Evolutionary conservation across 192 early-diverging fungal genomes (phyloP), one percentile per base, ranked within the genome.

Genomic region (Powellomyces hirtus): DNA sequence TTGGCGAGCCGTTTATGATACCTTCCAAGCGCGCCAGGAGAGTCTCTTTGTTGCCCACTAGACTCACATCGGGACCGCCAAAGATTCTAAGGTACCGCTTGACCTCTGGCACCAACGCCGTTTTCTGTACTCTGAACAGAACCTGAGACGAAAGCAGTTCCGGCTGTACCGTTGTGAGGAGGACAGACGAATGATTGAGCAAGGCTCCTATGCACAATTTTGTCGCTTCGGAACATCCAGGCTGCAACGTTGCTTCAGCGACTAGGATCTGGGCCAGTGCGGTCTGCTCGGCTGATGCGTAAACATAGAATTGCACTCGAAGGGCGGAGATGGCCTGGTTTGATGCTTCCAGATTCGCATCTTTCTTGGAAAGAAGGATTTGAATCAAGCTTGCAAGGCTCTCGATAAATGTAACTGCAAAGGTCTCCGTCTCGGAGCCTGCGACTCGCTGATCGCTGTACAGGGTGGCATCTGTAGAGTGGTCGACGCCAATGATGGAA

Each of bases 261-360:
- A 77, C 52, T 18, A 77, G 67, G 6, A 77, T 10, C 6, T 20
- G 13, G 11, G 53, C 42, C 20, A 77, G 29, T 18, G 57, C 62
- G 49, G 65, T 42, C 13, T 57, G 34, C 7, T 78, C 77, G 10
- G 30, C 20, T 18, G 1, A 7, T 1, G 52, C 35, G 57, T 68
- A 72, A 37, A 73, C 61, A 55, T 72, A 76, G 52, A 78, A 78
- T 49, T 78, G 77, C 18, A 72, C 74, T 33, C 56, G 42, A 7
- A 64, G 40, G n/a, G 26, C 10, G n/a, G n/a, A n/a, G n/a, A n/a
- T n/a, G n/a, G n/a, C n/a, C n/a, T n/a, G n/a, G n/a, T n/a, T n/a
- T n/a, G n/a, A n/a, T 20, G 51, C 51, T 26, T 53, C 7, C 40
- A n/a, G 40, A 42, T 42, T 42, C 11, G n/a, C 11, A 42, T 42